These are phyloP conservation scores for Penicillium sp. DNA, from an alignment of 2,329 filamentous ascomycete genomes.

Conservation along the genomic window DNA sequence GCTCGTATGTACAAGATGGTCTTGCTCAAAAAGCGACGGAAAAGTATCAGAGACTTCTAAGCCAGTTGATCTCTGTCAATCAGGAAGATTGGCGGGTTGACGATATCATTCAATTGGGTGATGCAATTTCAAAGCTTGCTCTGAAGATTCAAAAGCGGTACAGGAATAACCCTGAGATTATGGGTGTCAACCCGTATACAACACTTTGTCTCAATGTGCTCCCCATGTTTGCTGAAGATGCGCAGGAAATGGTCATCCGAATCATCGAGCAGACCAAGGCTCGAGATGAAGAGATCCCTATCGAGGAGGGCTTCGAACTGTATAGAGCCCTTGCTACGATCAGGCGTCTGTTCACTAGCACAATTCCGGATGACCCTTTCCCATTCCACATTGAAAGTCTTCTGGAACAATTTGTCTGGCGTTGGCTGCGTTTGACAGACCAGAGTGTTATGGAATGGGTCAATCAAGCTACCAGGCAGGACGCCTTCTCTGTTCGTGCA, in stretches of 20 bases:
- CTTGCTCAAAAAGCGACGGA: slow-evolving; percentile 71
- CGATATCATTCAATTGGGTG: slow-evolving; percentile 85
- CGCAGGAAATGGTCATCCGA: slow-evolving; percentile 75
- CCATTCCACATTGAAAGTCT: slow-evolving; percentile 84
- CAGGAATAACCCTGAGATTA: slow-evolving; percentile 79
- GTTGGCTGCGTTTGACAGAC: slow-evolving; percentile 85
- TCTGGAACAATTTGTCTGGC: slow-evolving; percentile 90
- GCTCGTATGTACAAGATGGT: slow-evolving; percentile 68
- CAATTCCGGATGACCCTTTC: slow-evolving; percentile 69
- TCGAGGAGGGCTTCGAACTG: slow-evolving; percentile 91
- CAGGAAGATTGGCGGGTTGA: slow-evolving; percentile 86
- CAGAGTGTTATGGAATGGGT: slow-evolving; percentile 78
- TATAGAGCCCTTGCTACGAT: slow-evolving; percentile 88
- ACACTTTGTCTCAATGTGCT: slow-evolving; percentile 81
- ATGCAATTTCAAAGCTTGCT: slow-evolving; percentile 78
- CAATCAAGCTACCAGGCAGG: slow-evolving; percentile 86
- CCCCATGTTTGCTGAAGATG: slow-evolving; percentile 87
- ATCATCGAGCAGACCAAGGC: slow-evolving; percentile 73
- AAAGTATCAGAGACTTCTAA: slow-evolving; percentile 77
- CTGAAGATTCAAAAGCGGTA: slow-evolving; percentile 92
- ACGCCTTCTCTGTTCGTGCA: slow-evolving; percentile 75
- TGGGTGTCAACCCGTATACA: slow-evolving; percentile 66
- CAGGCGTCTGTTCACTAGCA: slow-evolving; percentile 73
- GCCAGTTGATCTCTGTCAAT: slow-evolving; percentile 74
- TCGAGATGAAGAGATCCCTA: slow-evolving; percentile 71